Percentiles rank a stretch among this genome's conserved stretches.
Conservation (phyloP, 176 grass and related monocot genomes). For the Saccharum officinarum region DNA sequence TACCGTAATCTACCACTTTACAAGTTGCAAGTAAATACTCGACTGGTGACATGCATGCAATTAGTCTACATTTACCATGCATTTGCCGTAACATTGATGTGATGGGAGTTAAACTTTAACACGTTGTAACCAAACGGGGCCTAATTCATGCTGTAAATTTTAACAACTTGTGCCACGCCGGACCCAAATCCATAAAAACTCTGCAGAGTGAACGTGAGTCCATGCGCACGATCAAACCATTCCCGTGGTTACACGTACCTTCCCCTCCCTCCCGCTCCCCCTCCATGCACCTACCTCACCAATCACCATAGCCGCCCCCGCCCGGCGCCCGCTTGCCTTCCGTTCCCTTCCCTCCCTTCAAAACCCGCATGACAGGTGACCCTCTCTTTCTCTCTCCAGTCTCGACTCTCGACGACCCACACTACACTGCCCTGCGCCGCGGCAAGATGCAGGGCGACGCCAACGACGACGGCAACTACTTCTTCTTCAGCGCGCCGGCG, state of each 20-base stretch:
- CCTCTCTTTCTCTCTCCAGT: neutral
- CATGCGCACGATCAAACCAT: neutral
- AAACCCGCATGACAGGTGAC: neutral
- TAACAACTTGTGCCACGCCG: no score
- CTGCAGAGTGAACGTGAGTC: neutral
- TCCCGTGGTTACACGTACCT: conserved; percentile 19
- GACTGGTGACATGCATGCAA: no score
- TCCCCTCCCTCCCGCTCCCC: no score
- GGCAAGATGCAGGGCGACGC: conserved; percentile 26
- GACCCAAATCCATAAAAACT: no score
- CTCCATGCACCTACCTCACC: neutral
- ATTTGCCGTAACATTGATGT: no score
- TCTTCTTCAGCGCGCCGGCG: conserved; percentile 52
- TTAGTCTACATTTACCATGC: no score
- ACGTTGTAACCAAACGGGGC: no score
- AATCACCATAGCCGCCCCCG: neutral
- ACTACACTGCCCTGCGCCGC: neutral
- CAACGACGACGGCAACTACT: neutral
- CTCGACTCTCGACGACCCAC: neutral
- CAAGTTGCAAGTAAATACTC: no score
- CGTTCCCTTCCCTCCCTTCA: neutral
- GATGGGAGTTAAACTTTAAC: no score
- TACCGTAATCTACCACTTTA: no score
- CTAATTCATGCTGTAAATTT: no score
- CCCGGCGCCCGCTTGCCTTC: neutral